These are phyloP conservation scores for Spizellomyces sp. DNA, from an alignment of 192 early-diverging fungal species.

Conservation along the genomic window DNA sequence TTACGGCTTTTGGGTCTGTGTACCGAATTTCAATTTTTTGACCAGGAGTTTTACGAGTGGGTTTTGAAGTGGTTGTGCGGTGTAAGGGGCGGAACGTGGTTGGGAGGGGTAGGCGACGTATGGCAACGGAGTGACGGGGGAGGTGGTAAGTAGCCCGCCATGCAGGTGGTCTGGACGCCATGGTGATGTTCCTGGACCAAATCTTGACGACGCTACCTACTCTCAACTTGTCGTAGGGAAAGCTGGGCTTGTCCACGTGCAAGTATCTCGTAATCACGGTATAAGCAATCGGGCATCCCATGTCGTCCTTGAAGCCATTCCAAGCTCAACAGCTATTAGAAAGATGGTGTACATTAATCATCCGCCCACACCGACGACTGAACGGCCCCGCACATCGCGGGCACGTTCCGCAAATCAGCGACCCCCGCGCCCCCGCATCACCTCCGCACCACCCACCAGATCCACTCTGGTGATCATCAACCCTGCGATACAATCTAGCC, in stretches of 20 bases:
- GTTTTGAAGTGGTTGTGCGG: neutral
- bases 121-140: neutral
- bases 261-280: too few species aligned
- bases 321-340: neutral
- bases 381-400: neutral
- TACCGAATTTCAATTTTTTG: conserved; percentile 2
- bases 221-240: too few species aligned
- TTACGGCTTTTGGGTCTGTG: conserved; percentile 1
- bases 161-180: neutral
- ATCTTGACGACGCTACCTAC: too few species aligned
- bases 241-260: too few species aligned
- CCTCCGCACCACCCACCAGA: neutral
- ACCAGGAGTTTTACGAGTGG: neutral
- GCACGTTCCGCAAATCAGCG: neutral
- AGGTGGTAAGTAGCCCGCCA: neutral
- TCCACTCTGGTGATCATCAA: neutral
- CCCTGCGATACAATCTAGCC: too few species aligned
- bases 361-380: neutral
- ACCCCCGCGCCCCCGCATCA: neutral
- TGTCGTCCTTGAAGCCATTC: neutral
- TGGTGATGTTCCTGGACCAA: neutral
- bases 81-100: neutral
- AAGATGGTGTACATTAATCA: neutral
- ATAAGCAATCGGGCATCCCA: neutral
- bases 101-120: neutral